Conservation (phyloP, 352 stramenopile genomes). For the Phytophthora idaei region DNA sequence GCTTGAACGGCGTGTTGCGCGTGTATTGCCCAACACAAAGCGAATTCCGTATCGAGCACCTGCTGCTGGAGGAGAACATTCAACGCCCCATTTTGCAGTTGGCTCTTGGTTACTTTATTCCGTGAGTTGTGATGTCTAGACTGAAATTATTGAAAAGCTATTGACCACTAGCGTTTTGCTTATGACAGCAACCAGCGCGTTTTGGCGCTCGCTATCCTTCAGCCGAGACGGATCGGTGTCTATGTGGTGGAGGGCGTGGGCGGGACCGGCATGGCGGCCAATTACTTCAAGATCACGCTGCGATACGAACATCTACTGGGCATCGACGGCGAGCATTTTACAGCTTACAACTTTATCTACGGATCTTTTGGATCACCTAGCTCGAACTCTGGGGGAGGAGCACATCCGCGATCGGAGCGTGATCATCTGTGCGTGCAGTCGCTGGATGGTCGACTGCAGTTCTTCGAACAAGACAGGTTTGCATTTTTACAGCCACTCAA, state of each 20-base stretch:
- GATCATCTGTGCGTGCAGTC: slow-evolving; percentile 92
- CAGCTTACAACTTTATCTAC: slow-evolving; percentile 89
- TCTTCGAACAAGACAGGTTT: slow-evolving; percentile 92
- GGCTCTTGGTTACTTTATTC: slow-evolving; percentile 83
- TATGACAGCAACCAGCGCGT: slow-evolving; percentile 54
- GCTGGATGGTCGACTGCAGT: slow-evolving; percentile 90
- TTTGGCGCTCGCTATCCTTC: slow-evolving; percentile 85
- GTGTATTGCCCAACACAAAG: slow-evolving; percentile 82
- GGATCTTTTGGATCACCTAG: slow-evolving; percentile 71
- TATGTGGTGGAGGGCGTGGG: slow-evolving; percentile 83
- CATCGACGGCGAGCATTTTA: slow-evolving; percentile 91
- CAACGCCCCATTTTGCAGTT: slow-evolving; percentile 88
- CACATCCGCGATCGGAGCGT: slow-evolving; percentile 33
- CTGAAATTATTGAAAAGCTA: slow-evolving; percentile 1
- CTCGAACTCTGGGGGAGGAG: slow-evolving; percentile 15
- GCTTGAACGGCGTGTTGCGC: slow-evolving; percentile 83
- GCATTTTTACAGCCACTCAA: slow-evolving; percentile 88
- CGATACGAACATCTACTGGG: slow-evolving; percentile 89
- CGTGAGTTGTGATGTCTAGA: slow-evolving; percentile 45
- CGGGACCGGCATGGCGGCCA: slow-evolving; percentile 73
- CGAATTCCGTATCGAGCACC: slow-evolving; percentile 89
- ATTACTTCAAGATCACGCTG: slow-evolving; percentile 84
- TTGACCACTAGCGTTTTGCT: slow-evolving; percentile 7
- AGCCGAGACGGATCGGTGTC: slow-evolving; percentile 79
- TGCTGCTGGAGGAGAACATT: slow-evolving; percentile 89